Conservation (phyloP, 1,284 basidiomycete genomes). For the Macrocystidia cucumis region DNA sequence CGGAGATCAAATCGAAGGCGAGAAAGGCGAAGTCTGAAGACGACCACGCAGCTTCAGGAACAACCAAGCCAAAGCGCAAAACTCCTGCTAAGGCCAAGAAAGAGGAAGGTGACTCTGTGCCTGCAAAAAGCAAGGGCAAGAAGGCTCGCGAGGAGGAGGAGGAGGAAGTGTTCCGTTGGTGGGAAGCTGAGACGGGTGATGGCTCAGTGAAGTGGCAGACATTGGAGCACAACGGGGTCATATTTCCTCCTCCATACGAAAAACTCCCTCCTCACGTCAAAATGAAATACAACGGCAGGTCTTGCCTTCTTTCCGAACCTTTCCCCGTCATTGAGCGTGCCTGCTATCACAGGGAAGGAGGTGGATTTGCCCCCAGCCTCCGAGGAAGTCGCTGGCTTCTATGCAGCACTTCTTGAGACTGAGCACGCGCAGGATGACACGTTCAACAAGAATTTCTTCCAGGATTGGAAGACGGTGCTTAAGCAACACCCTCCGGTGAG, state of each 20-base stretch:
- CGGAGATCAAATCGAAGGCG: conserved; percentile 32
- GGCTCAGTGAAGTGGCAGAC: conserved; percentile 87
- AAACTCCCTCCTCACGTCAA: conserved; percentile 81
- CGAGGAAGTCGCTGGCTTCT: conserved; percentile 98
- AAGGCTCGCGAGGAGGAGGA: conserved; percentile 61
- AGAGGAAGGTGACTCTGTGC: conserved; percentile 21
- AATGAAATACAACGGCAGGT: conserved; percentile 91
- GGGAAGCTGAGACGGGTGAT: conserved; percentile 72
- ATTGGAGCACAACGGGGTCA: conserved; percentile 89
- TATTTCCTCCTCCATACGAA: conserved; percentile 94
- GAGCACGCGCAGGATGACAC: conserved; percentile 86
- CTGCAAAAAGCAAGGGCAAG: conserved; percentile 36
- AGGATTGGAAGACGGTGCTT: conserved; percentile 79
- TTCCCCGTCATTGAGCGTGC: conserved; percentile 13
- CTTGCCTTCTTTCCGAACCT: conserved; percentile 7
- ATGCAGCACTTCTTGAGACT: conserved; percentile 88
- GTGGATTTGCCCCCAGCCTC: conserved; percentile 80
- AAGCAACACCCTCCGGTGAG: conserved; percentile 84
- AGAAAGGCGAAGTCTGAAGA: conserved; percentile 22
- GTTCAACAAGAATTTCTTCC: conserved; percentile 96
- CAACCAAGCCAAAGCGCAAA: conserved; percentile 25
- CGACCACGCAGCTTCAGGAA: conserved; percentile 15
- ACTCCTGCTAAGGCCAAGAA: conserved; percentile 29
- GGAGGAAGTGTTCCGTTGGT: conserved; percentile 78
- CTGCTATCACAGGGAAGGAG: conserved; percentile 49